A percentile compares a stretch with the other conserved stretches of the same genome.
Evolutionary conservation across 2,329 filamentous ascomycete species (phyloP).

Genomic region (Aspergillus phoenicis): DNA sequence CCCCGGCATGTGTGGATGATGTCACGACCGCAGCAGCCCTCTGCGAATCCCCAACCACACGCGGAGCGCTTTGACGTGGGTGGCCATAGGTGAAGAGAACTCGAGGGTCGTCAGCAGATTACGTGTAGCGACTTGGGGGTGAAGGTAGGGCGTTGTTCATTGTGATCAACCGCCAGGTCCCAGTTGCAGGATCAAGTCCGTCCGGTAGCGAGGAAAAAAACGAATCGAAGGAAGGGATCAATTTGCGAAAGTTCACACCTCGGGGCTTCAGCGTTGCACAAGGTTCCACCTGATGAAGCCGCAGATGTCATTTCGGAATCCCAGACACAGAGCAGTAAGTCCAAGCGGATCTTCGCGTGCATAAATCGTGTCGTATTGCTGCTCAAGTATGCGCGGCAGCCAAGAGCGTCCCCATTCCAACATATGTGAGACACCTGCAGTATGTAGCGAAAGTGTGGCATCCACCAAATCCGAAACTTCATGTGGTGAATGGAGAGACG

Average conservation of each 20-base stretch:
- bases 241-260: neutral
- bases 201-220: neutral
- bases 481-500: slow-evolving; percentile 2
- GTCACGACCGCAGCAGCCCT: slow-evolving; percentile 20
- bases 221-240: neutral
- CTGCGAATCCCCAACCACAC: neutral
- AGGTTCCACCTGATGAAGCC: slow-evolving; percentile 8
- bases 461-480: neutral
- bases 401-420: slow-evolving; percentile 6
- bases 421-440: slow-evolving; percentile 5
- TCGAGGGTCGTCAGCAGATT: neutral
- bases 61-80: neutral
- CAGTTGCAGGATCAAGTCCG: slow-evolving; percentile 1
- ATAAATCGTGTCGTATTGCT: slow-evolving; percentile 1
- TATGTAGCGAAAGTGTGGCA: neutral
- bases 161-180: slow-evolving; percentile 18
- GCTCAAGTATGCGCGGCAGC: neutral
- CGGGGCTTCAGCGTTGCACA: neutral
- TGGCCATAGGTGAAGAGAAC: neutral
- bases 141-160: slow-evolving; percentile 8
- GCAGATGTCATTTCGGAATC: slow-evolving; percentile 9
- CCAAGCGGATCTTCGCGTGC: neutral
- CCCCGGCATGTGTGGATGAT: slow-evolving; percentile 22
- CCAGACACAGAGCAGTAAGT: neutral
- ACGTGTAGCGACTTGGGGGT: neutral